Base-by-base conservation (phyloP, 805 yeast species). In the Wickerhamiella lipophila region DNA sequence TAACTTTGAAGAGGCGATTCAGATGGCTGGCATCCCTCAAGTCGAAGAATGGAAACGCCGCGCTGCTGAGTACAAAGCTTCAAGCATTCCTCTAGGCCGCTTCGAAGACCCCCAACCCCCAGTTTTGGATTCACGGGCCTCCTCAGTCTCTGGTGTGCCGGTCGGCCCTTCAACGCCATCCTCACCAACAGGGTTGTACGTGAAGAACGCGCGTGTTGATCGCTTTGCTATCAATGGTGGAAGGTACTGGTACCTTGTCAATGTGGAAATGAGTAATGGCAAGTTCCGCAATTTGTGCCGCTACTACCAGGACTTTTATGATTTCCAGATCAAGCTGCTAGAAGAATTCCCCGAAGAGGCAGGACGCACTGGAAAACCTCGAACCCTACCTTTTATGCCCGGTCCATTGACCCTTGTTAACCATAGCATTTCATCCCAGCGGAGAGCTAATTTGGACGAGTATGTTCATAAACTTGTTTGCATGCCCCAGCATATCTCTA, bases 11-110 rank as follows among this genome's bases (percentile, higher is more conserved):
- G 77, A 71, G 36, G 81, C 79, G 41, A 81, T 92, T 38, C 68
- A 71, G 46, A 67, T 69, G 26, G 86, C 83, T 40, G 76, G 77
- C 47, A 74, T 92, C 53, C 98, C 99, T 13, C 79, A 88, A 0
- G 95, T 92, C 15, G 95, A 87, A 54, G 92, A 87, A 61, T 92
- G 99, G 99, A 92, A 92, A 66, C 76, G 75, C 48, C 77, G 77
- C 55, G 86, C 92, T 25, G 95, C 95, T 13, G 83, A 78, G 63
- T 94, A 92, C 65, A 89, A 89, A 66, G 96, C 96, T 1, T 78
- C 85, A 54, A 80, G 88, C 32, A 84, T 86, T 40, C 81, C 86
- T 6, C 66, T 85, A 49, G 68, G 68, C 36, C 65, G 70, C 32
- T 72, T 76, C 22, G 79, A 74, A 43, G 56, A 40, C 18, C 42